phyloP scores from a whole-genome alignment of 1,284 basidiomycete genomes.

The Puccinia horiana region DNA sequence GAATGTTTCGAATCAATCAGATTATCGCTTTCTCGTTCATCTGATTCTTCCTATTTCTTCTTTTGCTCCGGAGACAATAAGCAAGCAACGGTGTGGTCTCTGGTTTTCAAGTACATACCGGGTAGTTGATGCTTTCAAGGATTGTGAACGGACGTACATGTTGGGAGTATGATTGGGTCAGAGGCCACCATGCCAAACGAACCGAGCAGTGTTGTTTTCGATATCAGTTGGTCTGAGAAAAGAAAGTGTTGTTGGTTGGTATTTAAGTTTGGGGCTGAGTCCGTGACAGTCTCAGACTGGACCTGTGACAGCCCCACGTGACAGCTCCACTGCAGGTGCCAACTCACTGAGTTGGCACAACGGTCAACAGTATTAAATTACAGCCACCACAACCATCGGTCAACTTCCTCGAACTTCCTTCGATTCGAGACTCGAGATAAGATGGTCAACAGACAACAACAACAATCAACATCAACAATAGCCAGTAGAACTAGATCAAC shows the following conservation, averaged over 20 bases:
- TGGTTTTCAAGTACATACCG: not conserved
- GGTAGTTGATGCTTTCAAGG: not conserved
- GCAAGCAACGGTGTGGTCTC: not conserved
- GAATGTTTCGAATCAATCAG: not conserved
- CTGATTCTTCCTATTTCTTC: too few relatives aligned
- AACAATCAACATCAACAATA: not conserved
- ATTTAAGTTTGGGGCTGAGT: too few relatives aligned
- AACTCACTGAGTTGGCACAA: too few relatives aligned
- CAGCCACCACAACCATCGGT: not conserved
- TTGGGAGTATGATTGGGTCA: constrained; percentile 3
- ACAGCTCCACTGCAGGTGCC: too few relatives aligned
- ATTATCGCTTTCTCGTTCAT: not conserved
- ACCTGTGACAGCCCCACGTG: not conserved
- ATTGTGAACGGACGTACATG: constrained; percentile 22
- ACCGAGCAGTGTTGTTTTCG: too few relatives aligned
- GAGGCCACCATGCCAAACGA: not conserved
- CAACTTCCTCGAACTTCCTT: not conserved
- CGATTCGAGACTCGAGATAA: not conserved
- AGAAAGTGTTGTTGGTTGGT: not conserved
- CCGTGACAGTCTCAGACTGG: not conserved
- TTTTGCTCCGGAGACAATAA: not conserved
- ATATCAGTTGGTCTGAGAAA: too few relatives aligned
- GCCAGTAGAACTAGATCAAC: not conserved
- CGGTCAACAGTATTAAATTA: too few relatives aligned
- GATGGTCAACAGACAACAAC: not conserved